phyloP scores from a whole-genome alignment of 176 grass and related monocot species.

The Chrysopogon serrulatus region DNA sequence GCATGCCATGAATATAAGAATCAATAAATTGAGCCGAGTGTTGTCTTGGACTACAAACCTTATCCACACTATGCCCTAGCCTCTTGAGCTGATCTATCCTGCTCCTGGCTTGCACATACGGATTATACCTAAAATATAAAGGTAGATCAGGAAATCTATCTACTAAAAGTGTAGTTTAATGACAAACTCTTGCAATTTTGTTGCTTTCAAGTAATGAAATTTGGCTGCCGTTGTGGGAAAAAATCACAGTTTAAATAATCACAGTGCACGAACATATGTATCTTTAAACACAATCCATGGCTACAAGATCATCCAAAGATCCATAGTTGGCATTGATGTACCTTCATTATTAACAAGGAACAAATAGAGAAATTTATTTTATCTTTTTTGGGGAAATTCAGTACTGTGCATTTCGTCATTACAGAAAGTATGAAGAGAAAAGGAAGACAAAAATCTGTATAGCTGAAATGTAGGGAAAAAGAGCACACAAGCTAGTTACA shows the following conservation, averaged over 20 bases:
- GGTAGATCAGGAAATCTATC: neutral
- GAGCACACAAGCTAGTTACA: neutral
- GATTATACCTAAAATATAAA: conserved; percentile 80
- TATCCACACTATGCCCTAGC: conserved; percentile 96
- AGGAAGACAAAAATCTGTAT: neutral
- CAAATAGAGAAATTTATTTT: neutral
- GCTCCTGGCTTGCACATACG: conserved; percentile 96
- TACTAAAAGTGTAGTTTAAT: neutral
- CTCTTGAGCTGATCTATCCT: conserved; percentile 99
- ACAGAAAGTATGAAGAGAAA: neutral
- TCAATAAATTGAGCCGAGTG: neutral
- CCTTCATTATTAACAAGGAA: neutral
- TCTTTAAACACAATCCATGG: neutral
- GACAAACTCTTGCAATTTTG: too few species aligned
- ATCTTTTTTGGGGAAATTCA: neutral
- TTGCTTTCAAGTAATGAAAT: too few species aligned
- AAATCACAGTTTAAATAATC: conserved; percentile 20
- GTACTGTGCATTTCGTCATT: neutral
- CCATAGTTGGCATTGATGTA: neutral
- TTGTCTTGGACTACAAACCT: conserved; percentile 47
- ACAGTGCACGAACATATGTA: neutral
- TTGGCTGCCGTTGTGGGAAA: too few species aligned
- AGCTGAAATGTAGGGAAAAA: neutral
- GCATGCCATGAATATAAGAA: neutral
- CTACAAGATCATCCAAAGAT: neutral